phyloP scores from a whole-genome alignment of 2,329 filamentous ascomycete species.

The Massarina eburnea region DNA sequence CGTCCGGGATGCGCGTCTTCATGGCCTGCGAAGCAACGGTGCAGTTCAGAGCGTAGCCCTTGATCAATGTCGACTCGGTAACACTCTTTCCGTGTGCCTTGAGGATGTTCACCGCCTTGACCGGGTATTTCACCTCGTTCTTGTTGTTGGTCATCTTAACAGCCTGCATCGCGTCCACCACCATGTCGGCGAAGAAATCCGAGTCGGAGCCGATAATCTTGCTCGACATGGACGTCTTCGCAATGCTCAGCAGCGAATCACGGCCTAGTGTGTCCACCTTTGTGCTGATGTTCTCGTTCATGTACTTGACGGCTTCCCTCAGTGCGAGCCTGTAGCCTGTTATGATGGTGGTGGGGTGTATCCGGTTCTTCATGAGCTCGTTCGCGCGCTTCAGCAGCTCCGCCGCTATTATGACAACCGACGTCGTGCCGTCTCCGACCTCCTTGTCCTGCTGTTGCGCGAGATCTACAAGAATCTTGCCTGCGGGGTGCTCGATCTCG shows the following conservation, averaged over 20 bases:
- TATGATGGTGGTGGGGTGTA: constrained; percentile 99
- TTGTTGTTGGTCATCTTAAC: constrained; percentile 92
- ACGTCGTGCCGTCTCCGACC: constrained; percentile 97
- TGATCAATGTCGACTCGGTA: constrained; percentile 84
- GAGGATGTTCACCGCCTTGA: constrained; percentile 98
- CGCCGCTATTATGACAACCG: constrained; percentile 93
- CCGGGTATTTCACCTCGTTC: constrained; percentile 91
- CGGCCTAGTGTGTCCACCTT: constrained; percentile 90
- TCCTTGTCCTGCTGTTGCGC: constrained; percentile 99
- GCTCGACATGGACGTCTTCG: constrained; percentile 98
- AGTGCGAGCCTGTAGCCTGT: constrained; percentile 95
- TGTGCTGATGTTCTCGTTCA: constrained; percentile 96
- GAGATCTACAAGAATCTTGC: constrained; percentile 96
- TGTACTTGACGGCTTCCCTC: constrained; percentile 95
- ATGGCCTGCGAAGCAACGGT: constrained; percentile 98
- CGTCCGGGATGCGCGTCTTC: constrained; percentile 87
- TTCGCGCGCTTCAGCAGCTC: constrained; percentile 92
- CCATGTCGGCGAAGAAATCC: constrained; percentile 97
- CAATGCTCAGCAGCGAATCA: constrained; percentile 90
- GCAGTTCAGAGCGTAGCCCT: constrained; percentile 97
- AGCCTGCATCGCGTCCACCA: constrained; percentile 91
- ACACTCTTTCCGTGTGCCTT: constrained; percentile 96
- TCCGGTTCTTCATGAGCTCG: constrained; percentile 99
- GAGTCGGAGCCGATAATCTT: constrained; percentile 97
- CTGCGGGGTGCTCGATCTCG: constrained; percentile 96